These are phyloP conservation scores for Termitomyces sp. DNA, from an alignment of 768 basidiomycete species.

Conservation along the genomic window DNA sequence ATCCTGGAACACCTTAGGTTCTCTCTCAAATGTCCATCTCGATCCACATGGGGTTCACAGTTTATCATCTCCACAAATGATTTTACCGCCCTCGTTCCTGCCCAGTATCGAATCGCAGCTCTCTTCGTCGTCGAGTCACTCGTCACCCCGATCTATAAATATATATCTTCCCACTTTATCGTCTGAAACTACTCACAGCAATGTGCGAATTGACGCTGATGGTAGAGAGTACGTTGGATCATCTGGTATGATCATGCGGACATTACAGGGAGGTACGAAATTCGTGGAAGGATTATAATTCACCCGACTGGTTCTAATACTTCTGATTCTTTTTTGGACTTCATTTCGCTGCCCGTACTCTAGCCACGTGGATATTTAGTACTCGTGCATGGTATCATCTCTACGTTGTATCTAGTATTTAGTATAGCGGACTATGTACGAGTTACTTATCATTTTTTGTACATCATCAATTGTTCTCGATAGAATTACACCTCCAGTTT, in stretches of 20 bases:
- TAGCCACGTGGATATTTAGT: no score
- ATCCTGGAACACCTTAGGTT: slow-evolving; percentile 23
- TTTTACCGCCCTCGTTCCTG: slow-evolving; percentile 20
- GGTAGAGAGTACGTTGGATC: slow-evolving; percentile 14
- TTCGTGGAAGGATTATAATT: slow-evolving; percentile 40
- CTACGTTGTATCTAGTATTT: background rate
- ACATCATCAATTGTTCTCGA: no score
- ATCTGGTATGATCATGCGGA: slow-evolving; percentile 26
- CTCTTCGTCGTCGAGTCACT: slow-evolving; percentile 22
- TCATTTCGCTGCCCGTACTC: background rate
- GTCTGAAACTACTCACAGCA: slow-evolving; percentile 12
- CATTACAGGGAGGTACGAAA: slow-evolving; percentile 43
- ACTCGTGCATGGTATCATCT: background rate
- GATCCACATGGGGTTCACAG: slow-evolving; percentile 22
- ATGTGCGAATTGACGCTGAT: slow-evolving; percentile 2
- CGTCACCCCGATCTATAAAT: slow-evolving; percentile 23
- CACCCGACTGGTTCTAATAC: background rate
- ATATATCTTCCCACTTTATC: slow-evolving; percentile 17
- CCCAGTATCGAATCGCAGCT: slow-evolving; percentile 25
- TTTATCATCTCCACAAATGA: slow-evolving; percentile 19
- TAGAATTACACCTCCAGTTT: no score
- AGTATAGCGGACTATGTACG: background rate
- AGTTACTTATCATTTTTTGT: background rate
- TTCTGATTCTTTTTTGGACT: background rate
- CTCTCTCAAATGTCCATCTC: slow-evolving; percentile 24